Percentiles rank a stretch among this genome's conserved stretches.
These are phyloP conservation scores for Kurtzmaniella natalensis DNA, from an alignment of 1,139 yeast species.

Conservation along the genomic window DNA sequence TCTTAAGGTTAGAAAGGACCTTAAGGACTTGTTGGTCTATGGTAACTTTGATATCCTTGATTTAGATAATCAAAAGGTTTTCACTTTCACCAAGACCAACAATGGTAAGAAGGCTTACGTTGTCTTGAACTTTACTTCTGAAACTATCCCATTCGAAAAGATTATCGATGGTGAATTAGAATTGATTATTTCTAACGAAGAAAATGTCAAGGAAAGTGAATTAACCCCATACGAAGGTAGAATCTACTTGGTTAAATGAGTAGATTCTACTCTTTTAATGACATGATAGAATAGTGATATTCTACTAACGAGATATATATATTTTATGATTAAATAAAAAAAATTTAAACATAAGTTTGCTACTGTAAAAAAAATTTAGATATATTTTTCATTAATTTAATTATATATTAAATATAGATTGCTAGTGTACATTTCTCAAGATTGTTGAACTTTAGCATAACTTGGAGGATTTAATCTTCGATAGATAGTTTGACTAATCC, in stretches of 20 bases:
- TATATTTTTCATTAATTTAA: background rate
- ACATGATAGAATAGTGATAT: too few relatives aligned
- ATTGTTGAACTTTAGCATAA: slow-evolving; percentile 94
- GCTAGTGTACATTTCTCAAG: too few relatives aligned
- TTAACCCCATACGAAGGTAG: slow-evolving; percentile 40
- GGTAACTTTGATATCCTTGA: slow-evolving; percentile 46
- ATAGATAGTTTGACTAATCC: slow-evolving; percentile 74
- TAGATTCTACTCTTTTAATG: too few relatives aligned
- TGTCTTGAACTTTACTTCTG: slow-evolving; percentile 42
- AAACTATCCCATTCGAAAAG: slow-evolving; percentile 25
- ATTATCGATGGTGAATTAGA: slow-evolving; percentile 26
- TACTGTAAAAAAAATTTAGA: too few relatives aligned
- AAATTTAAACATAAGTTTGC: too few relatives aligned
- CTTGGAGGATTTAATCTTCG: slow-evolving; percentile 86
- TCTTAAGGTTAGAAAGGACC: slow-evolving; percentile 39
- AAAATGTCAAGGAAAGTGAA: slow-evolving; percentile 15
- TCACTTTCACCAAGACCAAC: slow-evolving; percentile 32
- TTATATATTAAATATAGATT: background rate
- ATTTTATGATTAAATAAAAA: too few relatives aligned
- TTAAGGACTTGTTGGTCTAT: slow-evolving; percentile 41
- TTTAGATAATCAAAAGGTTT: slow-evolving; percentile 31
- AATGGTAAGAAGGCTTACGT: slow-evolving; percentile 25
- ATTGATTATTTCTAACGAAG: slow-evolving; percentile 27
- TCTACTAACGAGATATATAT: too few relatives aligned
- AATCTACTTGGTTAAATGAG: slow-evolving; percentile 24